Conservation (phyloP, 2,329 filamentous ascomycete genomes). For the Rutstroemia sp. region DNA sequence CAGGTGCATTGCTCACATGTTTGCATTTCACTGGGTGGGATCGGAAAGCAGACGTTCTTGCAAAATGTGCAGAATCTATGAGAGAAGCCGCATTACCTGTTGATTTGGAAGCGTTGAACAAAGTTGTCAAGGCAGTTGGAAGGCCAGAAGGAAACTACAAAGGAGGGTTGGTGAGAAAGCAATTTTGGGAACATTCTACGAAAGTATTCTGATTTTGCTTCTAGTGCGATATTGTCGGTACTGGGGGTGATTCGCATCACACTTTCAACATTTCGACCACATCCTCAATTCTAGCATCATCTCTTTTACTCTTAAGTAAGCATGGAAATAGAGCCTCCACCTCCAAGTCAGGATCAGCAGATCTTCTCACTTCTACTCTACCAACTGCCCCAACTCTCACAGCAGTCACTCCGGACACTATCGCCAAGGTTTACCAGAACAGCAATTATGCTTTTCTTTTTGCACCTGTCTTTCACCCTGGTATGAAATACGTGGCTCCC, state of each 20-base stretch:
- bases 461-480: slow-evolving; percentile 91
- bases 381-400: slow-evolving; percentile 67
- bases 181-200: not conserved
- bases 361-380: slow-evolving; percentile 71
- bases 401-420: slow-evolving; percentile 63
- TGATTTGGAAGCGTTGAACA: slow-evolving; percentile 53
- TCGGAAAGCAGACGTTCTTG: slow-evolving; percentile 75
- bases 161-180: slow-evolving; percentile 68
- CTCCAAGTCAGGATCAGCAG: slow-evolving; percentile 90
- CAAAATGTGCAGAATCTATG: slow-evolving; percentile 79
- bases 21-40: slow-evolving; percentile 88
- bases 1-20: slow-evolving; percentile 78
- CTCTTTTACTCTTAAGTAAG: slow-evolving; percentile 80
- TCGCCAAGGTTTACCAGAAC: slow-evolving; percentile 64
- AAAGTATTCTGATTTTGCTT: slow-evolving; percentile 10
- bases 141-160: slow-evolving; percentile 65
- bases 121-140: slow-evolving; percentile 52
- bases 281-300: slow-evolving; percentile 82
- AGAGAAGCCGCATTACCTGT: slow-evolving; percentile 67
- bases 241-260: slow-evolving; percentile 90
- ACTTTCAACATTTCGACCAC: slow-evolving; percentile 99
- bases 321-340: slow-evolving; percentile 95
- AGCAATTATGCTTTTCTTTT: slow-evolving; percentile 95
- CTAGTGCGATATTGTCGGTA: slow-evolving; percentile 88
- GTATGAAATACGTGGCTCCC: slow-evolving; percentile 81